A percentile compares a stretch with the other conserved stretches of the same genome.
These are phyloP conservation scores for Trametes cubensis DNA, from an alignment of 768 basidiomycete genomes.

Conservation along the genomic window DNA sequence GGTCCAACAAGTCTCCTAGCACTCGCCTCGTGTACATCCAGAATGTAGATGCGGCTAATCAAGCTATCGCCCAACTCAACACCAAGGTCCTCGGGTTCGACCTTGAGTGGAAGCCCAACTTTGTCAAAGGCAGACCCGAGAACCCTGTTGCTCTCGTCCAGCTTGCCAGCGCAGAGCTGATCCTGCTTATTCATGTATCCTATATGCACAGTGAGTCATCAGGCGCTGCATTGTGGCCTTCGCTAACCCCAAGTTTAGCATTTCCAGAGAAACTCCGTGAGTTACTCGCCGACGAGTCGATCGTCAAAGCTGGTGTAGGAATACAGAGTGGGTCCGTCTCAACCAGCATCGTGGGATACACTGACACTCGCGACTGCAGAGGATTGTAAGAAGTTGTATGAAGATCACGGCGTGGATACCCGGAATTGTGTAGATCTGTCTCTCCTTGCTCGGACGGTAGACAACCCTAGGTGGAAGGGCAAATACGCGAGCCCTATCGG, in stretches of 20 bases:
- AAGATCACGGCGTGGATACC: conserved; percentile 43
- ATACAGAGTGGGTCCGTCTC: conserved; percentile 56
- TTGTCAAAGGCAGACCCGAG: conserved; percentile 51
- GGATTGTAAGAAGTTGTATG: conserved; percentile 68
- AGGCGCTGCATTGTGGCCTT: not conserved
- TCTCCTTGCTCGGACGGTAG: conserved; percentile 68
- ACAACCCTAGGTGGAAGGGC: conserved; percentile 74
- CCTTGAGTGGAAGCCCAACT: conserved; percentile 77
- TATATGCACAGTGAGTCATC: conserved; percentile 51
- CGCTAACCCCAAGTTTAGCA: not conserved
- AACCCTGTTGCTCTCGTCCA: conserved; percentile 79
- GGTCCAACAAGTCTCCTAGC: conserved; percentile 24
- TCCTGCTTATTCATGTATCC: conserved; percentile 68
- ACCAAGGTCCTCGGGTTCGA: conserved; percentile 59
- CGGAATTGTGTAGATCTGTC: conserved; percentile 69
- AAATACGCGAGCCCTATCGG: conserved; percentile 62
- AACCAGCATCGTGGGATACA: not conserved
- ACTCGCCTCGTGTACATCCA: conserved; percentile 30
- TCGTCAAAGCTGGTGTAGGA: conserved; percentile 71
- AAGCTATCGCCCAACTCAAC: conserved; percentile 23
- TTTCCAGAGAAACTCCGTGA: conserved; percentile 43
- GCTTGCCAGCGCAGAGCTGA: conserved; percentile 56
- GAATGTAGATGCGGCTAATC: conserved; percentile 22
- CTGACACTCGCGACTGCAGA: conserved; percentile 40
- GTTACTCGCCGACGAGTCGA: conserved; percentile 55